Evolutionary conservation across 441 rosid species (phyloP), one percentile per base, ranked within the genome.

Genomic region (Melastoma candidum): DNA sequence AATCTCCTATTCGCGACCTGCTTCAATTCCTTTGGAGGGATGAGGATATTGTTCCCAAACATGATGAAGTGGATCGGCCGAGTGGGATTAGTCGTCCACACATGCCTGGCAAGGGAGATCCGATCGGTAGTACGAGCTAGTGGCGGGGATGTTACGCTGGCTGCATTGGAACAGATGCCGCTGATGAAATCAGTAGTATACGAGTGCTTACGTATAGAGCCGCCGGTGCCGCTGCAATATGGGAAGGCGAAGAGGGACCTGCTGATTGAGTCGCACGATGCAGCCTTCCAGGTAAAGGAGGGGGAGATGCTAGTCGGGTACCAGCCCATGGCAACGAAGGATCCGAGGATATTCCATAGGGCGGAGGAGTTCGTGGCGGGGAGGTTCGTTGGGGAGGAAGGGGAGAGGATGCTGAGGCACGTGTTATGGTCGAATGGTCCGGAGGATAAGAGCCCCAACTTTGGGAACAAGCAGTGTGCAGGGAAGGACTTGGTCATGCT

Each of bases 391-490:
- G 90, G 95, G 0, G 93, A 82, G 12, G 58, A 61, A 2, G 95
- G 95, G 5, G 89, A 84, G 80, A 70, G 51, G 71, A 11, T 82
- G 62, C 53, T 86, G 51, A 26, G 58, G 67, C 67, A 90, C 63
- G 84, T 87, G 64, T 44, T 87, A 10, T 90, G 97, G 97, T 90
- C 96, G 0, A 90, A 90, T 11, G 97, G 96, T 1, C 85, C 83
- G 0, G 84, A 90, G 80, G 82, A 80, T 0, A 81, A 79, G 67
- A 53, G 26, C 11, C 84, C 96, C 0, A 76, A 80, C 3, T 48
- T 79, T 36, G 73, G 14, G 27, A 79, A 86, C 63, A 90, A 90
- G 43, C 96, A 90, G 46, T 87, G 96, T 24, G 95, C 74, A 0
- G 97, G 96, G 7, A 90, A 87, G 56, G 92, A 87, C 58, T 83